These are phyloP conservation scores for Lipomyces anomalus DNA, from an alignment of 805 yeast species.

Conservation along the genomic window DNA sequence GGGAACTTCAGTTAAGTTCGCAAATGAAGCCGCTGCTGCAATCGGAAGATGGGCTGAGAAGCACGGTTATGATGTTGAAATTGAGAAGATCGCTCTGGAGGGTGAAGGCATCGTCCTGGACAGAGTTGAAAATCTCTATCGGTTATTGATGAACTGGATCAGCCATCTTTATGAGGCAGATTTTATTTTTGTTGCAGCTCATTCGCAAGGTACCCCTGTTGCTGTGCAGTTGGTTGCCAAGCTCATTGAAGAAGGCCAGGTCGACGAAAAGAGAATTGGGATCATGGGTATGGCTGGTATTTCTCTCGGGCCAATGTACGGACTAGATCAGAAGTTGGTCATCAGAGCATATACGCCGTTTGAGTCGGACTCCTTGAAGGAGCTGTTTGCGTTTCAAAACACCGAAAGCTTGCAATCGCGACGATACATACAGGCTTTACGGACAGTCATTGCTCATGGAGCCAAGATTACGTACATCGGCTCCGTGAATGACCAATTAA, in stretches of 20 bases:
- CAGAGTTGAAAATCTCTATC: slow-evolving; percentile 74
- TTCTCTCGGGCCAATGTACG: slow-evolving; percentile 89
- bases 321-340: slow-evolving; percentile 75
- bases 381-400: slow-evolving; percentile 82
- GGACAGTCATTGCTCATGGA: slow-evolving; percentile 58
- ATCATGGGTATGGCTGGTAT: slow-evolving; percentile 93
- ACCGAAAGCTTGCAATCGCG: slow-evolving; percentile 66
- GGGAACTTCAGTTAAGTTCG: slow-evolving; percentile 87
- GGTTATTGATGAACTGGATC: slow-evolving; percentile 63
- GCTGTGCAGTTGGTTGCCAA: slow-evolving; percentile 71
- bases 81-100: slow-evolving; percentile 90
- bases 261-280: slow-evolving; percentile 47
- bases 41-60: slow-evolving; percentile 59
- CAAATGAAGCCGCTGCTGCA: slow-evolving; percentile 81
- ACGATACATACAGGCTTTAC: slow-evolving; percentile 61
- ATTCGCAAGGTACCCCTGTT: slow-evolving; percentile 95
- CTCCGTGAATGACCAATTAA: slow-evolving; percentile 87
- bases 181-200: slow-evolving; percentile 85
- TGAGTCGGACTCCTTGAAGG: slow-evolving; percentile 80
- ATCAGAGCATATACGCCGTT: slow-evolving; percentile 86
- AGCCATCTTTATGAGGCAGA: slow-evolving; percentile 58
- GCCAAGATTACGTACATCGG: slow-evolving; percentile 80
- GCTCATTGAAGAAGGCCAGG: slow-evolving; percentile 55
- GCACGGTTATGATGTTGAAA: slow-evolving; percentile 40
- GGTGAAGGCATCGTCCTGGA: slow-evolving; percentile 88